Evolutionary conservation across 2,329 filamentous ascomycete species (phyloP), one percentile per base, ranked within the genome.

Genomic region (Pyrenophora graminea): DNA sequence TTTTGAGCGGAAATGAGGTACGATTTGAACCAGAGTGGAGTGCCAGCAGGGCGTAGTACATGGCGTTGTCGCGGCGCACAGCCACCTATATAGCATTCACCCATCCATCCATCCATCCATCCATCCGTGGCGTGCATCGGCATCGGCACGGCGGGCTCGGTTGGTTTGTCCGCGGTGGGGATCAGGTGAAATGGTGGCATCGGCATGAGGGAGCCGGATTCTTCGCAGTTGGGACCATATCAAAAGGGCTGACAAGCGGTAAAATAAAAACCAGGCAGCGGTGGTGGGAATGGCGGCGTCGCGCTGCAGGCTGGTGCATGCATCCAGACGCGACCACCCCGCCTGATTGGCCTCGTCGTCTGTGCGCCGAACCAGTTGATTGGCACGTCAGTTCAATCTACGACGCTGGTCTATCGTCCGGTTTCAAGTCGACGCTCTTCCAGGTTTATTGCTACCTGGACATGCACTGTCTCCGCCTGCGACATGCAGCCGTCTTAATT

Each of bases 401-500:
- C 60, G 53, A 62, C 58, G 58, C 47, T 47, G 40, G 38, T 53
- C 49, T 54, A 50, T 44, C 40, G 48, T 49, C 61, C 53, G 59
- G 68, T 71, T 71, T 71, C 68, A 70, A 46, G 52, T 62, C 55
- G 51, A 48, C 53, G 49, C 56, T 61, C 58, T 69, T 72, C 68
- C 68, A 69, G 59, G 68, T 71, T 71, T 71, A 65, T 66, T 70
- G 52, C 13, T 66, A 64, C 59, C 34, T 59, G 18, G 56, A 53
- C 21, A 27, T 56, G 58, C 56, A 43, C 47, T 53, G 46, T 63
- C 55, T 38, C 51, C 49, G 46, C 52, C 52, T 59, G 56, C 56
- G 30, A 60, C 60, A 51, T 58, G 60, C 58, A 49, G 54, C 56
- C 48, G 48, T 58, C 51, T 59, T 57, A 58, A 58, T 30, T 59